Base-by-base conservation (phyloP, 2,329 filamentous ascomycete species). In the Fusarium stilboides region DNA sequence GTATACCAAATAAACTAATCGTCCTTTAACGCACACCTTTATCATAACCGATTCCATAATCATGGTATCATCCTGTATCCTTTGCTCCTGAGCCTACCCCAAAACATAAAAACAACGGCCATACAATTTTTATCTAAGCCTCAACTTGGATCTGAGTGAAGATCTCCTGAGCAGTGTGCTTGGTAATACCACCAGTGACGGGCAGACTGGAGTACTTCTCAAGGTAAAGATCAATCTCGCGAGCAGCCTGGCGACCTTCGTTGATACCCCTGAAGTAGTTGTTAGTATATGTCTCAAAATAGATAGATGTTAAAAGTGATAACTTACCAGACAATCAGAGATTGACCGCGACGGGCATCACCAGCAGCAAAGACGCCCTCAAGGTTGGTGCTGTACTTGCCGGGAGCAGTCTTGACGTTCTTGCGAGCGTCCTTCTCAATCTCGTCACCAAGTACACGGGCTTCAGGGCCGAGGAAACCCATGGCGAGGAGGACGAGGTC, bases 391-490 rank as follows among this genome's bases (percentile, higher is more conserved):
- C 88, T 88, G 82, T 98, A 98, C 77, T 94, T 91, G 73, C 94
- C 94, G 54, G 91, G 86, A 31, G 94, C 86, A 10, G 95, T 98
- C 90, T 98, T 98, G 83, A 98, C 91, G 80, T 98, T 98, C 88
- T 97, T 97, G 77, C 95, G 91, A 53, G 89, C 87, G 78, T 98
- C 95, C 80, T 94, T 94, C 83, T 98, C 94, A 68, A 98, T 91
- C 40, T 92, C 88, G n/a, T 94, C 91, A 51, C 93, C 94, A 40
- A 98, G 87, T 39, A 97, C 90, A 70, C 93, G 92, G 72, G 93
- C 93, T 83, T 98, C 95, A 8, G 94, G 94, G 12, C 95, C 95
- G 68, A 98, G 83, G 91, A 98, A 98, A 78, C 95, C 95, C 95
- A 98, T 98, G 52, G 95, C 97, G 49, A 98, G 86, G 44, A 98